Evolutionary conservation across 345 rosid genomes (phyloP).

Genomic region (Aegle marmelos): DNA sequence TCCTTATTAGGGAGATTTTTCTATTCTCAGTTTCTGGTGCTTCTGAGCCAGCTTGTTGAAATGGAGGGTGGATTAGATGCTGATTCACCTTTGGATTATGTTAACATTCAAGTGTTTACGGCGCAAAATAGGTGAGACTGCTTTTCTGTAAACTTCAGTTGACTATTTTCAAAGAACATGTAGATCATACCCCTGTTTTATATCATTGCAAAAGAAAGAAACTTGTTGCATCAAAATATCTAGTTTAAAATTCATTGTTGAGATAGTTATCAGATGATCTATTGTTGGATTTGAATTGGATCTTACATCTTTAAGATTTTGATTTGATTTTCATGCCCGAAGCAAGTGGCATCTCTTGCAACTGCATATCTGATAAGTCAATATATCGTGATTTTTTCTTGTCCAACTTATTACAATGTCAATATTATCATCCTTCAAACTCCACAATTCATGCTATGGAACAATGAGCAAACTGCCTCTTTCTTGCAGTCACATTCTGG

Average conservation of each 20-base stretch:
- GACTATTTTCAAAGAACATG: neutral
- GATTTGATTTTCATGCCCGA: neutral
- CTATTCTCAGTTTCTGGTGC: slow-evolving; percentile 10
- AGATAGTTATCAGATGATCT: neutral
- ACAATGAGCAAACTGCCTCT: neutral
- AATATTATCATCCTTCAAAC: neutral
- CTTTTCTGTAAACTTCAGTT: neutral
- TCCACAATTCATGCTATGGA: neutral
- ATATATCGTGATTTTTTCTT: neutral
- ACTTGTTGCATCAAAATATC: neutral
- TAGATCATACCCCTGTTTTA: neutral
- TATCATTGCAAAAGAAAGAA: neutral
- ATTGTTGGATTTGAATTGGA: neutral
- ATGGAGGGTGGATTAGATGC: slow-evolving; percentile 43
- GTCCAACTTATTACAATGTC: neutral
- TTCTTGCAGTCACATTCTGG: neutral
- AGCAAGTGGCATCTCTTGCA: neutral
- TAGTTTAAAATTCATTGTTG: neutral
- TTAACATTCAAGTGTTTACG: slow-evolving; percentile 48
- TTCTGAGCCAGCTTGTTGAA: slow-evolving; percentile 6
- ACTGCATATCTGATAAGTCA: neutral
- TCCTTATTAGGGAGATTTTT: neutral
- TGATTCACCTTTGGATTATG: slow-evolving; percentile 42
- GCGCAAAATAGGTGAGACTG: slow-evolving; percentile 37
- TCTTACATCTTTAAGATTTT: neutral